A percentile compares a stretch with the other conserved stretches of the same genome.
phyloP scores from a whole-genome alignment of 176 grass and related monocot species.

The Oryza glaberrima region DNA sequence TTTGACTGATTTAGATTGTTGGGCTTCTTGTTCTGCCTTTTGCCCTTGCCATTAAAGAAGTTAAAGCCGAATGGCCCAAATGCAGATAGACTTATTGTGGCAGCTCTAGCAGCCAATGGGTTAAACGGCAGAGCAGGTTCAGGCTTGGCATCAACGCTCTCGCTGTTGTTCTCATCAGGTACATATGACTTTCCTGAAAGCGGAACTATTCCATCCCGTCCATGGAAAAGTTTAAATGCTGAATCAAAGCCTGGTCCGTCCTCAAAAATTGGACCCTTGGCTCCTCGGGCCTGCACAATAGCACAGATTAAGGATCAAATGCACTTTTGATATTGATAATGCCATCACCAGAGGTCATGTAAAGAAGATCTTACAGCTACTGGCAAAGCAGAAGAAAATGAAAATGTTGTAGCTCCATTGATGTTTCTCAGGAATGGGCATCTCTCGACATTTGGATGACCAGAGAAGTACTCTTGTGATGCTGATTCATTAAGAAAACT shows the following conservation, averaged over 20 bases:
- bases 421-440: constrained; percentile 86
- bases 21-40: constrained; percentile 62
- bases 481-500: constrained; percentile 53
- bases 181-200: constrained; percentile 71
- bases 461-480: constrained; percentile 52
- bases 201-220: constrained; percentile 71
- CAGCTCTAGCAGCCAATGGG: constrained; percentile 71
- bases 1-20: constrained; percentile 57
- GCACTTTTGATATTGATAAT: neutral
- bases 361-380: constrained; percentile 53
- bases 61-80: constrained; percentile 80
- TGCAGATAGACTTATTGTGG: constrained; percentile 66
- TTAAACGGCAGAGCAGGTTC: constrained; percentile 61
- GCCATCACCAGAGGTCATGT: neutral
- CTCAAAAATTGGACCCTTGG: constrained; percentile 78
- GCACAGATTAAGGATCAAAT: constrained; percentile 23
- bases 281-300: constrained; percentile 50
- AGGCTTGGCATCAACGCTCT: constrained; percentile 38
- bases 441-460: constrained; percentile 57
- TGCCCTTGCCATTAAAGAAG: constrained; percentile 72
- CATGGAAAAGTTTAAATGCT: constrained; percentile 81
- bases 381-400: constrained; percentile 65
- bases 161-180: constrained; percentile 42
- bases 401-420: constrained; percentile 57
- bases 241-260: constrained; percentile 74